Evolutionary conservation across 225 moss, liverwort and hornwort genomes (phyloP).

Genomic region (Ulota crispa): DNA sequence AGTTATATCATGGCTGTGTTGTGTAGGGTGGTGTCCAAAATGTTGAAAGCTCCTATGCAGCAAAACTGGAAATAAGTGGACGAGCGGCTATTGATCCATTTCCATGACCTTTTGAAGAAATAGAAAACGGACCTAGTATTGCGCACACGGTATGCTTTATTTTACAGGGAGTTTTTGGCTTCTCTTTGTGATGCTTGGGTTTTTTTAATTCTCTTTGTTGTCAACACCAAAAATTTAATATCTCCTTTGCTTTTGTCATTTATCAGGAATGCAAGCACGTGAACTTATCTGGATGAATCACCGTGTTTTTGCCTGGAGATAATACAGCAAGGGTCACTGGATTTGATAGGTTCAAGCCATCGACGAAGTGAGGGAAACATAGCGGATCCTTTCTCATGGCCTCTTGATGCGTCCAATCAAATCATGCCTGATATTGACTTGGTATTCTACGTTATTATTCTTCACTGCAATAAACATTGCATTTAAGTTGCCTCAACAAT

Average conservation of each 20-base stretch:
- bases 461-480: too few relatives aligned
- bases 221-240: neutral
- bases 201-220: neutral
- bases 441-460: conserved; percentile 26
- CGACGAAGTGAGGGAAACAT: conserved; percentile 13
- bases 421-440: neutral
- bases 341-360: conserved; percentile 27
- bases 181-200: neutral
- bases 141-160: conserved; percentile 31
- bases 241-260: conserved; percentile 5
- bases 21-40: conserved; percentile 23
- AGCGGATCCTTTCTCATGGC: conserved; percentile 51
- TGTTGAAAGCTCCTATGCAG: conserved; percentile 14
- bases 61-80: conserved; percentile 21
- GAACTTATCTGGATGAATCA: neutral
- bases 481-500: too few relatives aligned
- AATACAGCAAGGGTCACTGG: conserved; percentile 27
- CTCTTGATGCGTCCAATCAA: conserved; percentile 38
- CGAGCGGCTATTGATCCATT: conserved; percentile 42
- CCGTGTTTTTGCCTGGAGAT: conserved; percentile 11
- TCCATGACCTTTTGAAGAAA: conserved; percentile 40
- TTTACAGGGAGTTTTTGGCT: neutral
- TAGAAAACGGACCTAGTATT: conserved; percentile 19
- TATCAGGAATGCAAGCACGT: conserved; percentile 12
- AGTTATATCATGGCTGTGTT: conserved; percentile 11